Base-by-base conservation (phyloP, 202 grass and related monocot genomes). In the Musa balbisiana region DNA sequence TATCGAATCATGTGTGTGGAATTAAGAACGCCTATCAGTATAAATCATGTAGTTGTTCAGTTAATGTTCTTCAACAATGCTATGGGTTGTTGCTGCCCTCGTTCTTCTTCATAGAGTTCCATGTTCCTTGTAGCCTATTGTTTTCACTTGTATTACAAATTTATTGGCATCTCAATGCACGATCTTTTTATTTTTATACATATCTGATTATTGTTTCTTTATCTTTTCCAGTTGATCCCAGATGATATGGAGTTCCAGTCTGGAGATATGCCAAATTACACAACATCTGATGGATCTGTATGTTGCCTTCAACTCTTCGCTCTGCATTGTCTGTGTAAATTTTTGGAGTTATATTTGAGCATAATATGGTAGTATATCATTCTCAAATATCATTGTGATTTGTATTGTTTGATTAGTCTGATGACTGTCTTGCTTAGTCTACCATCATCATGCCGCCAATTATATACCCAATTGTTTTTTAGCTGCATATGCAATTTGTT, bases 181-280 rank as follows among this genome's bases (percentile, higher is more conserved):
- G 78, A 2, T 81, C 69, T 15, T 9, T 66, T 78, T n/a, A 11
- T 67, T 23, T 78, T 64, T 1, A 15, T 73, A 65, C 60, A 19
- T 16, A 62, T 58, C 16, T 26, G 12, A 24, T 69, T 8, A 9
- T 70, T 70, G 67, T 51, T n/a, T 70, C 15, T 51, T 51, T 10
- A 70, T 19, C 5, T 50, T 65, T 65, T 82, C 52, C 75, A 98
- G 95, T 84, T 98, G 82, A 94, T 98, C 71, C 91, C 95, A 19
- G 95, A 98, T 12, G 95, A 98, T 76, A 98, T 98, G 91, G 91
- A 98, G 65, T 98, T 93, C 75, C 89, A 92, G n/a, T 86, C 88
- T 0, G 91, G 95, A 71, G 95, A 98, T 52, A 81, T 92, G 81
- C 91, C 95, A n/a, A 94, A 94, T 69, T 94, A 98, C 80, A 94